Evolutionary conservation across 2,329 filamentous ascomycete species (phyloP), one percentile per base, ranked within the genome.

Genomic region (Scedosporium aurantiacum): DNA sequence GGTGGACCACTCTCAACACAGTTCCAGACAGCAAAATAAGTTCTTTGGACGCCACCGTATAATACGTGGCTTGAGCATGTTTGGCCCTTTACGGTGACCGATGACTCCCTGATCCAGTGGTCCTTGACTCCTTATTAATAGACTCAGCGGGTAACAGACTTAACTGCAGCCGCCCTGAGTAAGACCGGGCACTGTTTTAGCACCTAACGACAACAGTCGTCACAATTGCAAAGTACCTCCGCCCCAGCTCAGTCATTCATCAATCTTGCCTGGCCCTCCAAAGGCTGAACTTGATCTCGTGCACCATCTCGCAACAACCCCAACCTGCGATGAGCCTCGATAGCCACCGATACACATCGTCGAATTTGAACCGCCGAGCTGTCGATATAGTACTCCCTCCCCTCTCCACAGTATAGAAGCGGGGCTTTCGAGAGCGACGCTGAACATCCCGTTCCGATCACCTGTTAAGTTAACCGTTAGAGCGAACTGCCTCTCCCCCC

Each of bases 251-350:
- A 37, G 32, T 37, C 32, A 37, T 12, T 54, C 50, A 54, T 54
- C 50, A 47, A 47, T 12, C 50, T 37, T 37, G 32, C 50, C 50
- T 37, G 12, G 32, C 50, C 21, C 50, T 54, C 50, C 5, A 12
- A 54, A 54, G 50, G 50, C 50, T 54, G 50, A 54, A 54, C 50
- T 54, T 54, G 50, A 54, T 25, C 50, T 54, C 50, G 50, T 54
- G 50, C 50, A 27, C 21, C 50, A 54, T 54, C 50, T 12, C 23
- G 12, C 23, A 54, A 25, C 47, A 52, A 54, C 50, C 23, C 12
- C 18, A 14, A 23, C 50, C 14, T 47, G 32, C 32, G 32, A 37
- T 23, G 43, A 54, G 50, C 23, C 27, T 23, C 23, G 8, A 14
- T 23, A 23, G 12, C 21, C 23, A 12, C 12, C 50, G 50, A 28